These are phyloP conservation scores for Polyporus arcularius DNA, from an alignment of 768 basidiomycete species.

Conservation along the genomic window DNA sequence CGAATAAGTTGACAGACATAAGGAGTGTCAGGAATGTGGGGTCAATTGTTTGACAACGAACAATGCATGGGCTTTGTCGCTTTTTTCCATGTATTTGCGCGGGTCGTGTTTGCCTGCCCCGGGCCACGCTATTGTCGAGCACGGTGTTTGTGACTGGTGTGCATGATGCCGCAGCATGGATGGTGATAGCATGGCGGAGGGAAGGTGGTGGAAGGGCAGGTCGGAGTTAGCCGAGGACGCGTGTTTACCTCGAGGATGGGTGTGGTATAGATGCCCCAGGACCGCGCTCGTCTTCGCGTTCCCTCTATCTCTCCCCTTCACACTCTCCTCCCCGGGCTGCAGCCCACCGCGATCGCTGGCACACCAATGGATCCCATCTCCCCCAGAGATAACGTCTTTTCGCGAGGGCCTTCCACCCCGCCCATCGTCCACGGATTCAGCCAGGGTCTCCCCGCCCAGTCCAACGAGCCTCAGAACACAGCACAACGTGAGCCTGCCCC, in stretches of 20 bases:
- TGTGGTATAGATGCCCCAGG: slow-evolving; percentile 6
- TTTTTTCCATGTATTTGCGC: neutral
- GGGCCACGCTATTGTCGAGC: neutral
- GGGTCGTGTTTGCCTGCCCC: slow-evolving; percentile 18
- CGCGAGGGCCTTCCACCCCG: slow-evolving; percentile 33
- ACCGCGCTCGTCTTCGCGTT: slow-evolving; percentile 22
- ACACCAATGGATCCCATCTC: slow-evolving; percentile 28
- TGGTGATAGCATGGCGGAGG: slow-evolving; percentile 8
- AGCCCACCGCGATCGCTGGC: slow-evolving; percentile 19
- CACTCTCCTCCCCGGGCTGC: slow-evolving; percentile 3
- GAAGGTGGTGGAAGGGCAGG: neutral
- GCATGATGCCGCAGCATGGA: neutral
- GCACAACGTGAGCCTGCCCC: slow-evolving; percentile 37
- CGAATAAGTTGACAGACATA: too few relatives aligned
- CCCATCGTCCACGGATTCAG: slow-evolving; percentile 25
- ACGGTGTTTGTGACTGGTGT: neutral
- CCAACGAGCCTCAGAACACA: slow-evolving; percentile 34
- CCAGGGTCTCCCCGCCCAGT: slow-evolving; percentile 22
- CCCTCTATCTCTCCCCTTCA: slow-evolving; percentile 23
- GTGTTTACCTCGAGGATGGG: slow-evolving; percentile 23
- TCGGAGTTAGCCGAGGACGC: slow-evolving; percentile 20
- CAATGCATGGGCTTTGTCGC: neutral
- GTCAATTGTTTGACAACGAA: too few relatives aligned
- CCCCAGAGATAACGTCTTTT: slow-evolving; percentile 33
- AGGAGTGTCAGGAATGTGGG: too few relatives aligned